Evolutionary conservation across 2,329 filamentous ascomycete genomes (phyloP).

Genomic region (Periglandula ipomoeae): DNA sequence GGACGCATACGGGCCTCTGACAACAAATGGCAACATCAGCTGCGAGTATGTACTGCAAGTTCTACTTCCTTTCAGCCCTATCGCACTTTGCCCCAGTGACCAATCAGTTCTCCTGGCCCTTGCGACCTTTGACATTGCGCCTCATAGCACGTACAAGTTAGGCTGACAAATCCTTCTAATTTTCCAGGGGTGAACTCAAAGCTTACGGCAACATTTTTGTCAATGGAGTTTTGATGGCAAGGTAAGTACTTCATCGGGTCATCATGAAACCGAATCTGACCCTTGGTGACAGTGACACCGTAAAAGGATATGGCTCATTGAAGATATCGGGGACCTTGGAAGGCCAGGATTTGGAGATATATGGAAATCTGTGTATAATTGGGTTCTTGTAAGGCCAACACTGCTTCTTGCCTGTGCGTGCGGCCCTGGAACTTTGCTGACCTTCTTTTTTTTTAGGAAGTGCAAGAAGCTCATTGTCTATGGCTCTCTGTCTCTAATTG

Average conservation of each 20-base stretch:
- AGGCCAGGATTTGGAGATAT: constrained; percentile 35
- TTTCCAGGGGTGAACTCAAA: constrained; percentile 32
- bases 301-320: constrained; percentile 38
- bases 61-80: neutral
- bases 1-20: constrained; percentile 36
- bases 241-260: constrained; percentile 17
- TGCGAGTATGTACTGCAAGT: constrained; percentile 29
- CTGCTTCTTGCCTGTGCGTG: neutral
- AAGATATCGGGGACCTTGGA: constrained; percentile 33
- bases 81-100: too few relatives aligned
- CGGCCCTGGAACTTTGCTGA: constrained; percentile 4
- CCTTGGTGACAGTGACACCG: constrained; percentile 26
- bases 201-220: constrained; percentile 37
- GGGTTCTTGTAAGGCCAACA: constrained; percentile 30
- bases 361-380: constrained; percentile 35
- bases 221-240: constrained; percentile 28
- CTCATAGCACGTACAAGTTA: too few relatives aligned
- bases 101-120: too few relatives aligned
- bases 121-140: too few relatives aligned
- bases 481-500: constrained; percentile 37
- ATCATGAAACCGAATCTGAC: constrained; percentile 9
- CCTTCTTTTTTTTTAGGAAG: constrained; percentile 17
- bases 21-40: constrained; percentile 31
- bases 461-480: constrained; percentile 36
- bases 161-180: neutral